Percentiles rank a stretch among this genome's conserved stretches.
These are phyloP conservation scores for Saccharomycopsis vini DNA, from an alignment of 805 yeast genomes.

Conservation along the genomic window DNA sequence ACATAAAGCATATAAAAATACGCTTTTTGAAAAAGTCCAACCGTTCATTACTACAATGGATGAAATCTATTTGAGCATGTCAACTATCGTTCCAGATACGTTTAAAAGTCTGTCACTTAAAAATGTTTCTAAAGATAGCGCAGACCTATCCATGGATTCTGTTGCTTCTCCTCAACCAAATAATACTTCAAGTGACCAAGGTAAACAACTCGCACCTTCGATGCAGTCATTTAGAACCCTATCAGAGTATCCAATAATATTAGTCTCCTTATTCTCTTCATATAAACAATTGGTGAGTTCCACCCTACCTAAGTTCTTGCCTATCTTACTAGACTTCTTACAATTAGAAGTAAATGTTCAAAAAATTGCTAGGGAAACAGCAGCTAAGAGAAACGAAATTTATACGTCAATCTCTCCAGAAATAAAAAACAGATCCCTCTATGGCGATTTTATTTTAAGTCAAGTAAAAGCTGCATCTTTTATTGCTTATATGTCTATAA, in stretches of 20 bases:
- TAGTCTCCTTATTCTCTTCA: conserved; percentile 84
- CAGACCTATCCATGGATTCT: background rate
- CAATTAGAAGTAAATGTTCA: conserved; percentile 79
- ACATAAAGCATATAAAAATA: conserved; percentile 73
- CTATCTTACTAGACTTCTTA: conserved; percentile 68
- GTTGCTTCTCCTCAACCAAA: conserved; percentile 21
- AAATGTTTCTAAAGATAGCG: background rate
- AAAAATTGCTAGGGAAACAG: conserved; percentile 49
- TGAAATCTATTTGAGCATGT: conserved; percentile 71
- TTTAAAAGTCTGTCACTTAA: conserved; percentile 37
- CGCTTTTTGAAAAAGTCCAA: conserved; percentile 63
- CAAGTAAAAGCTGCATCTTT: conserved; percentile 96
- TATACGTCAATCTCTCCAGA: conserved; percentile 67
- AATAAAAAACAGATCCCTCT: conserved; percentile 67
- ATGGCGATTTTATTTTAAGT: conserved; percentile 80
- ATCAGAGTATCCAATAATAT: conserved; percentile 94
- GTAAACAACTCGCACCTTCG: conserved; percentile 43
- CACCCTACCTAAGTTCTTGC: conserved; percentile 69
- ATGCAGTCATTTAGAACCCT: conserved; percentile 81
- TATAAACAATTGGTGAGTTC: conserved; percentile 67
- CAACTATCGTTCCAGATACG: conserved; percentile 59
- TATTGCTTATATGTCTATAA: conserved; percentile 79
- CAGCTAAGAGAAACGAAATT: conserved; percentile 45
- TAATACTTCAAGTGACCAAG: conserved; percentile 30
- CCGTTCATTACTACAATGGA: conserved; percentile 71